Conservation (phyloP, 2,329 filamentous ascomycete genomes). For the Talaromyces sp. region DNA sequence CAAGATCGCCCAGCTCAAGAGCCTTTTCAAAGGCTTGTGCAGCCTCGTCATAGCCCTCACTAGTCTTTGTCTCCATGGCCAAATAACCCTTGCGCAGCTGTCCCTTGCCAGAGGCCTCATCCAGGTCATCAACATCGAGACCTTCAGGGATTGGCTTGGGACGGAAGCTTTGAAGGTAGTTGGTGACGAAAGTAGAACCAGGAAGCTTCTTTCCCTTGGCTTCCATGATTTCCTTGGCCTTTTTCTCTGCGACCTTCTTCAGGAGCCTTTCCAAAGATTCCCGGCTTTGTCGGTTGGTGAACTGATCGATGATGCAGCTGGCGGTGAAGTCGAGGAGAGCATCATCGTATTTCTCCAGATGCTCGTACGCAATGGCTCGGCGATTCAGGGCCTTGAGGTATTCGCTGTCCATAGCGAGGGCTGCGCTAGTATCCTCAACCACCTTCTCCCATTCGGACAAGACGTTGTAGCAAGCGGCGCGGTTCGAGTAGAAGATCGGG, state of each 20-base stretch:
- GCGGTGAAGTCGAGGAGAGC: constrained; percentile 96
- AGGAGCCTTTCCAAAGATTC: constrained; percentile 86
- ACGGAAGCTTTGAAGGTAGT: constrained; percentile 98
- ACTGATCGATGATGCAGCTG: constrained; percentile 97
- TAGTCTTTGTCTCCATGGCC: constrained; percentile 79
- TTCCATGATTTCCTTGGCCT: constrained; percentile 82
- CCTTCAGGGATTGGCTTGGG: constrained; percentile 72
- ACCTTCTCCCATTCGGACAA: constrained; percentile 92
- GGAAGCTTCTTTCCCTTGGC: constrained; percentile 81
- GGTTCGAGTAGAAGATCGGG: constrained; percentile 98
- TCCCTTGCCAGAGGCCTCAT: constrained; percentile 74
- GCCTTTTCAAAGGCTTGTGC: constrained; percentile 82
- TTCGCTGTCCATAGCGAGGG: constrained; percentile 86
- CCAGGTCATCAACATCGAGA: constrained; percentile 76
- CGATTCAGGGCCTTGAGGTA: constrained; percentile 98
- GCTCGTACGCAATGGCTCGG: constrained; percentile 93
- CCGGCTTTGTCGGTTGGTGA: constrained; percentile 85
- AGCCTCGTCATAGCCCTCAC: constrained; percentile 87
- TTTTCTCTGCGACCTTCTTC: constrained; percentile 94
- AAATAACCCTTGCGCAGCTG: constrained; percentile 79
- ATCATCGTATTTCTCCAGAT: constrained; percentile 84
- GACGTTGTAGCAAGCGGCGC: constrained; percentile 94
- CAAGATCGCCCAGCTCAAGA: constrained; percentile 74
- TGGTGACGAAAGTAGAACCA: constrained; percentile 93
- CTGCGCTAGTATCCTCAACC: constrained; percentile 92